These are phyloP conservation scores for Trichoderma lentiforme DNA, from an alignment of 2,329 filamentous ascomycete genomes.

Conservation along the genomic window DNA sequence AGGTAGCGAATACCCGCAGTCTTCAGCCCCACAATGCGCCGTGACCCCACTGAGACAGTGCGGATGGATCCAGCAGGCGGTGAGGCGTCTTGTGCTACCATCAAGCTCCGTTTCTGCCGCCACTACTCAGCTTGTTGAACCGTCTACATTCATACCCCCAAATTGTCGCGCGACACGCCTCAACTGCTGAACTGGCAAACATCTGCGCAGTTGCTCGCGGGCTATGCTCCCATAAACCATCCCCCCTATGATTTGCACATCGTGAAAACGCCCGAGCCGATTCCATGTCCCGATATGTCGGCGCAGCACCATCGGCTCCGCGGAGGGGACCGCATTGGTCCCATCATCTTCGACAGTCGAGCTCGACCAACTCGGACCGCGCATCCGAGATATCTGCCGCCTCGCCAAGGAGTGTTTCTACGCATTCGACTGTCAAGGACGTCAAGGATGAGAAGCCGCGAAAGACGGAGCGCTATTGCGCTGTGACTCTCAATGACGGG, in stretches of 20 bases:
- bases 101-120: slow-evolving; percentile 20
- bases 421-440: slow-evolving; percentile 45
- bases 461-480: slow-evolving; percentile 47
- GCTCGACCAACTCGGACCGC: slow-evolving; percentile 46
- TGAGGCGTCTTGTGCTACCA: background rate
- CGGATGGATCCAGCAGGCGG: slow-evolving; percentile 19
- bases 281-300: slow-evolving; percentile 42
- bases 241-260: slow-evolving; percentile 9
- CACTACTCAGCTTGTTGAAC: background rate
- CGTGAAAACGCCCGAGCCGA: slow-evolving; percentile 21
- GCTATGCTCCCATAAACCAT: slow-evolving; percentile 16
- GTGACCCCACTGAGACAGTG: background rate
- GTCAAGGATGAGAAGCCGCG: slow-evolving; percentile 34
- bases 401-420: slow-evolving; percentile 50
- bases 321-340: slow-evolving; percentile 50
- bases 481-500: slow-evolving; percentile 64
- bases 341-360: slow-evolving; percentile 54
- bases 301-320: slow-evolving; percentile 38
- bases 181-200: background rate
- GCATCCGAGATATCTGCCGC: slow-evolving; percentile 37
- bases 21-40: background rate
- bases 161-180: slow-evolving; percentile 5
- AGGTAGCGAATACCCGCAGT: background rate
- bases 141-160: background rate
- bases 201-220: background rate